Conservation (phyloP, 139 green algal species). For the Haematococcus lacustris region DNA sequence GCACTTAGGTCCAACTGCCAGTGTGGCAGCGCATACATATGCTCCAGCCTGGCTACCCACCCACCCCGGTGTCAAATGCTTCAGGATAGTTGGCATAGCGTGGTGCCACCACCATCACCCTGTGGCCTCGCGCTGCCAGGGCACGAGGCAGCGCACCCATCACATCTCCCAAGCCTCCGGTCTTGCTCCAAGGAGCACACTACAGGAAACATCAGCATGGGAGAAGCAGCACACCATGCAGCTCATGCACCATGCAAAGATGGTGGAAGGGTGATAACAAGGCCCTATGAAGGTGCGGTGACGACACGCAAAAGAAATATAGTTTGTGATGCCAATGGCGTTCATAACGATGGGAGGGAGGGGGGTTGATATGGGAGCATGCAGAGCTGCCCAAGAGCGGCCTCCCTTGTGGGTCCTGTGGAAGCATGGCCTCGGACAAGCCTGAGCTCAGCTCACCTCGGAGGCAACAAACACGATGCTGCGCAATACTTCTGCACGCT, state of each 20-base stretch:
- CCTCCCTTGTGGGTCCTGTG: neutral
- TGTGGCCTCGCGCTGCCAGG: constrained; percentile 57
- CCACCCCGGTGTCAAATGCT: constrained; percentile 54
- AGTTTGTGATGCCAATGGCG: neutral
- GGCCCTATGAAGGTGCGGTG: neutral
- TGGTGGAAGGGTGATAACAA: neutral
- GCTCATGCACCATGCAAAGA: neutral
- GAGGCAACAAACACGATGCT: neutral
- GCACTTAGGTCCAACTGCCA: neutral
- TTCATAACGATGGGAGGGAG: neutral
- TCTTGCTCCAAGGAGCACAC: constrained; percentile 82
- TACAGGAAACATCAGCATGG: constrained; percentile 14
- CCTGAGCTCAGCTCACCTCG: neutral
- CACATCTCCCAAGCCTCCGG: constrained; percentile 77
- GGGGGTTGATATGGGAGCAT: neutral
- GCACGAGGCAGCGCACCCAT: constrained; percentile 55
- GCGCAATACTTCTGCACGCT: neutral
- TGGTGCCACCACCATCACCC: constrained; percentile 81
- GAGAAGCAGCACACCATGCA: neutral
- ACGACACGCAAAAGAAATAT: too few relatives aligned
- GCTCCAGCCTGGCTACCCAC: constrained; percentile 3
- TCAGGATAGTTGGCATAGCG: constrained; percentile 66
- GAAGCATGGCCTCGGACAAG: neutral
- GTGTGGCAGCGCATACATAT: too few relatives aligned
- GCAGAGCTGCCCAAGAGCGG: neutral